Conservation (phyloP, 2,329 filamentous ascomycete species). For the Pseudogymnoascus sp. region DNA sequence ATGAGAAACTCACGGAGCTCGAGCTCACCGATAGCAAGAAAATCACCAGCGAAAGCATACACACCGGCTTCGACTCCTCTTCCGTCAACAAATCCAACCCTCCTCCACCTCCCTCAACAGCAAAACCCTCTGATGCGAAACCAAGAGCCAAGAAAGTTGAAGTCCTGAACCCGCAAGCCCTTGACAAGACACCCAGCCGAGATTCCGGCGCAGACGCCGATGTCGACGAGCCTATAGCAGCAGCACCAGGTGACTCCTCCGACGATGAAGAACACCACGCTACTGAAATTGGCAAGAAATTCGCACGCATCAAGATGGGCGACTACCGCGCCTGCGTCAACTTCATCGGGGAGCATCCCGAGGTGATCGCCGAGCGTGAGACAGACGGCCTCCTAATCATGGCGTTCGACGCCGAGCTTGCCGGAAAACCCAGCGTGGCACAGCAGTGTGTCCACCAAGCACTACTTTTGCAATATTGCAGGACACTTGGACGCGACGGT, state of each 20-base stretch:
- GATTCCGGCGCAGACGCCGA: slow-evolving; percentile 55
- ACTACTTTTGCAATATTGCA: slow-evolving; percentile 88
- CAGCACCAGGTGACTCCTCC: slow-evolving; percentile 45
- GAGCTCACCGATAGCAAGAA: slow-evolving; percentile 80
- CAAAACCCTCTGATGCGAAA: slow-evolving; percentile 34
- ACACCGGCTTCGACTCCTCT: slow-evolving; percentile 86
- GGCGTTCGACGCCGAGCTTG: slow-evolving; percentile 82
- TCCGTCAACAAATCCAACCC: slow-evolving; percentile 58
- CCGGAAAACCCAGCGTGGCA: slow-evolving; percentile 67
- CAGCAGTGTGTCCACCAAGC: slow-evolving; percentile 90
- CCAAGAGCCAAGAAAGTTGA: slow-evolving; percentile 52
- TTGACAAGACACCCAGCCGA: slow-evolving; percentile 34
- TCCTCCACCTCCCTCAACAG: slow-evolving; percentile 14
- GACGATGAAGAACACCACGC: slow-evolving; percentile 71
- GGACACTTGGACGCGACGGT: slow-evolving; percentile 70
- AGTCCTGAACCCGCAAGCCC: slow-evolving; percentile 62
- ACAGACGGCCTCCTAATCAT: slow-evolving; percentile 86
- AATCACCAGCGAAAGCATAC: slow-evolving; percentile 87
- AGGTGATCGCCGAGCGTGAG: slow-evolving; percentile 75
- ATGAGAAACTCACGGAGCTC: slow-evolving; percentile 67
- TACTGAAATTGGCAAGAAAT: slow-evolving; percentile 70
- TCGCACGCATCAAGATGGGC: slow-evolving; percentile 67
- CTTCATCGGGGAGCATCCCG: slow-evolving; percentile 72
- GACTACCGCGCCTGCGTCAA: slow-evolving; percentile 68
- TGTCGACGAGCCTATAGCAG: slow-evolving; percentile 43